phyloP scores from a whole-genome alignment of 177 flowering plant species.

The Telopea speciosissima region DNA sequence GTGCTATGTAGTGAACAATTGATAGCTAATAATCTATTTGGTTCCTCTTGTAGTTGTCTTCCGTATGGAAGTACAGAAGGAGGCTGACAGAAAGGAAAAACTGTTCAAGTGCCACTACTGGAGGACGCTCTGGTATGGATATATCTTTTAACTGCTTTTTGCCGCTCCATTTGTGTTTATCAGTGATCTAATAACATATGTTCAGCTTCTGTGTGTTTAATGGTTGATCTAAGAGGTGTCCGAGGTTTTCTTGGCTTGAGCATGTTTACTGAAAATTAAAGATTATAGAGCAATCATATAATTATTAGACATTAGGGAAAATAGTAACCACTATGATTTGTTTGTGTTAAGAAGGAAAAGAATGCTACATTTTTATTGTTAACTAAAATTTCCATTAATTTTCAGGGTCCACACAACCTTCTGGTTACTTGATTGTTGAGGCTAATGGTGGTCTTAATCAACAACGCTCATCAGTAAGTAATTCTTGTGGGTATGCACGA shows the following conservation, averaged over 20 bases:
- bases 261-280: background rate
- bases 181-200: background rate
- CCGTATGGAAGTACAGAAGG: constrained; percentile 61
- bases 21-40: constrained; percentile 5
- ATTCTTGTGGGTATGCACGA: background rate
- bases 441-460: constrained; percentile 97
- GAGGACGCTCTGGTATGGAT: constrained; percentile 20
- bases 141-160: constrained; percentile 8
- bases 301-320: background rate
- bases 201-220: background rate
- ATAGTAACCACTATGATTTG: background rate
- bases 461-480: constrained; percentile 83
- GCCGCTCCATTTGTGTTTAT: background rate
- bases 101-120: constrained; percentile 36
- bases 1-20: background rate
- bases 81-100: constrained; percentile 44
- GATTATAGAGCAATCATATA: background rate
- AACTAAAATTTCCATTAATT: constrained; percentile 13
- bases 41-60: constrained; percentile 49
- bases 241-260: background rate
- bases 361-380: background rate
- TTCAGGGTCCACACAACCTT: constrained; percentile 36
- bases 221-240: background rate
- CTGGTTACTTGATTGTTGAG: constrained; percentile 66
- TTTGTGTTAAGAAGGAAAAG: background rate